Conservation (phyloP, 2,329 filamentous ascomycete species). For the Cladorrhinum sp. region DNA sequence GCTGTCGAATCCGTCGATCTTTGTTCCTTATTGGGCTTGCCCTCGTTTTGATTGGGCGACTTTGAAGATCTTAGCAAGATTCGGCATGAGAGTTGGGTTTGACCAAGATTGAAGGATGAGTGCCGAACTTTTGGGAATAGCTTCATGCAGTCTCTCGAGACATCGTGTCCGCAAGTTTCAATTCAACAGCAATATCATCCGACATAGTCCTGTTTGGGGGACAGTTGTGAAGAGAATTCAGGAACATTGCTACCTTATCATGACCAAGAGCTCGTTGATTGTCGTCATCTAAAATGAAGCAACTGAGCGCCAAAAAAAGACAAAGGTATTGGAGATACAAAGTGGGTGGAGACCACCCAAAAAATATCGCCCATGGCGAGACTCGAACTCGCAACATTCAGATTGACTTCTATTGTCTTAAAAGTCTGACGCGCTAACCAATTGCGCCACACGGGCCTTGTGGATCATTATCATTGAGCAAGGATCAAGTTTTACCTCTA, state of each 20-base stretch:
- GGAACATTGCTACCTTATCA: too few species aligned
- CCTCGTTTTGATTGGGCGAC: background rate
- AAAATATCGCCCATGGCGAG: conserved; percentile 21
- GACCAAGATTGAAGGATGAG: background rate
- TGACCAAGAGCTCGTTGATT: too few species aligned
- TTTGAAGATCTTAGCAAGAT: background rate
- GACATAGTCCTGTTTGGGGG: too few species aligned
- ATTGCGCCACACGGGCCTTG: conserved; percentile 27
- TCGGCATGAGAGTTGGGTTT: background rate
- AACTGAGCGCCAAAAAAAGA: background rate
- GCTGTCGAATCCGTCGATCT: background rate
- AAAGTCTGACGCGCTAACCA: conserved; percentile 30
- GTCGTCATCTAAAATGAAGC: too few species aligned
- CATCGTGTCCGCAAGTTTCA: too few species aligned
- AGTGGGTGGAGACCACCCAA: background rate
- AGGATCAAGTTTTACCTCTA: too few species aligned
- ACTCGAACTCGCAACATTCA: conserved; percentile 24
- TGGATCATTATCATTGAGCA: background rate
- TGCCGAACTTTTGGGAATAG: background rate
- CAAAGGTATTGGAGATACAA: background rate
- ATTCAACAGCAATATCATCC: too few species aligned
- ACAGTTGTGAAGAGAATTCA: too few species aligned
- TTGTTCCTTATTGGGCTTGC: background rate
- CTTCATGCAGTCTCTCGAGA: background rate
- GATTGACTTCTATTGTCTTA: conserved; percentile 13